Conservation (phyloP, 2,329 filamentous ascomycete species). For the Cadophora gregata region DNA sequence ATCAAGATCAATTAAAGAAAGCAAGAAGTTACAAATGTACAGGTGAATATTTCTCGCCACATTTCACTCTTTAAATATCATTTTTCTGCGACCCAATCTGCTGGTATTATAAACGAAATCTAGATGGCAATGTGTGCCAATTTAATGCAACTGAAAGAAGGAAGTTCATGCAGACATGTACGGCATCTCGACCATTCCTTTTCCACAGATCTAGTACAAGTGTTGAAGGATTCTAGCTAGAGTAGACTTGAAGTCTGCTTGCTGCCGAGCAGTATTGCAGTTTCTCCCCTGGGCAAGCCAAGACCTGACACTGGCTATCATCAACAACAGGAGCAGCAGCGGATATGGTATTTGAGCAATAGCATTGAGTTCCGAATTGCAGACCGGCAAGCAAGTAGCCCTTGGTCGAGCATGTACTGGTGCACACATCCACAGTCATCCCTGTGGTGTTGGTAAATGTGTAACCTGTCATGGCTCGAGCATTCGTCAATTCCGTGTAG, state of each 20-base stretch:
- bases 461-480: conserved; percentile 21
- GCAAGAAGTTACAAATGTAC: neutral
- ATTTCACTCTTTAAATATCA: neutral
- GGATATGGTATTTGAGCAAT: conserved; percentile 36
- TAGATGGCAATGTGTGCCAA: neutral
- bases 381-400: conserved; percentile 42
- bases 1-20: neutral
- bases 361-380: conserved; percentile 44
- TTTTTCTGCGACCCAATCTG: neutral
- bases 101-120: neutral
- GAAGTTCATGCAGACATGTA: neutral
- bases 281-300: conserved; percentile 30
- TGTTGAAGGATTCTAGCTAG: neutral
- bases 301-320: conserved; percentile 18
- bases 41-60: neutral
- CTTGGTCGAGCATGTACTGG: conserved; percentile 43
- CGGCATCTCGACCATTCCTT: neutral
- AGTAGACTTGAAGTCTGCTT: conserved; percentile 20
- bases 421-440: conserved; percentile 37
- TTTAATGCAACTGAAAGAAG: neutral
- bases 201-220: neutral
- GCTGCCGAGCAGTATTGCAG: conserved; percentile 22
- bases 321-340: conserved; percentile 11
- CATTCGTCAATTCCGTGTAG: conserved; percentile 23
- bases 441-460: conserved; percentile 17